phyloP scores from a whole-genome alignment of 108 stramenopile species.

The Aurantiochytrium sp. region DNA sequence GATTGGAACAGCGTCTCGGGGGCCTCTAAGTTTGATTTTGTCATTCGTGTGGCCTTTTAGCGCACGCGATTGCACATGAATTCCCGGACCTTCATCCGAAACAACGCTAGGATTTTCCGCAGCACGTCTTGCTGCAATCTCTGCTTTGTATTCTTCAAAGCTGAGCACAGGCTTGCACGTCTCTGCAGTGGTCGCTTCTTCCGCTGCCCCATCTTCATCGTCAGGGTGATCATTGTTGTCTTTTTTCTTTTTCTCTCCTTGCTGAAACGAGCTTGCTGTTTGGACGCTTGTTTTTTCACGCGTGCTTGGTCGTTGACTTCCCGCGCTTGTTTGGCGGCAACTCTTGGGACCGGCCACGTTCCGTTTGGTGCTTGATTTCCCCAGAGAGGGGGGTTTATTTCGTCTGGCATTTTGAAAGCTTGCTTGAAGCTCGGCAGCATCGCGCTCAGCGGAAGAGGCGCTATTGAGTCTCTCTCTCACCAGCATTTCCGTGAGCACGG shows the following conservation, averaged over 20 bases:
- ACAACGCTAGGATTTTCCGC: neutral
- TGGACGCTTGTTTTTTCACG: neutral
- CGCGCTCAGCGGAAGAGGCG: neutral
- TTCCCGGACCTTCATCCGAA: neutral
- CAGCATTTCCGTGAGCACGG: neutral
- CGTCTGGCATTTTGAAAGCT: neutral
- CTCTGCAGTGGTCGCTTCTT: neutral
- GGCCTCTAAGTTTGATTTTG: neutral
- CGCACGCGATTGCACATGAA: neutral
- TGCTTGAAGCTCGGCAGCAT: neutral
- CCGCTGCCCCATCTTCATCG: neutral
- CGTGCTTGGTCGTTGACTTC: neutral
- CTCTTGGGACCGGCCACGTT: neutral
- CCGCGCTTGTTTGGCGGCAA: no score
- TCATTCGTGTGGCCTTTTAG: neutral
- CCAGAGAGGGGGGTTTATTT: neutral
- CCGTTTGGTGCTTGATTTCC: neutral
- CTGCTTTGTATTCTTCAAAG: neutral
- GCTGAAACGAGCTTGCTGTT: neutral
- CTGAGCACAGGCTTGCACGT: neutral
- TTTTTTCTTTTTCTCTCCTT: no score
- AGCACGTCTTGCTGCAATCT: neutral
- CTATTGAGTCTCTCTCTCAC: neutral
- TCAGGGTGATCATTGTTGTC: neutral
- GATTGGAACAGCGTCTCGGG: neutral